Evolutionary conservation across 305 asterid genomes (phyloP).

Genomic region (Fraxinus floribunda): DNA sequence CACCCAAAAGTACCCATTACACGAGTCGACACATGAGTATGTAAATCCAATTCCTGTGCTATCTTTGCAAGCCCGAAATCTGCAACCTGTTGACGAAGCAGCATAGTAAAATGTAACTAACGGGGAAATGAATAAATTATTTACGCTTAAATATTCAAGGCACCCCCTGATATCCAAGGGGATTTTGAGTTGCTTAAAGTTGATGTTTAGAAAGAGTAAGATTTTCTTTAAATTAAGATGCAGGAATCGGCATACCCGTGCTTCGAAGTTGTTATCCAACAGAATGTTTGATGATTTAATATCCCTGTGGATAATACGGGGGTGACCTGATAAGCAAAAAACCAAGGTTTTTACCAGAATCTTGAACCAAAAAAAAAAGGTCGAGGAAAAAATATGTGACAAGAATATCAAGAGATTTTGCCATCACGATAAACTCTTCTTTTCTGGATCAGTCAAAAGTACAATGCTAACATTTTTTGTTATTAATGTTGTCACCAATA

Average conservation of each 20-base stretch:
- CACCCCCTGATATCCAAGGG: background rate
- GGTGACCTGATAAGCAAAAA: conserved; percentile 57
- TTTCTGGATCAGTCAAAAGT: conserved; percentile 10
- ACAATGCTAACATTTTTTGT: background rate
- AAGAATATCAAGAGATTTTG: conserved; percentile 1
- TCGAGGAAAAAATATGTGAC: conserved; percentile 7
- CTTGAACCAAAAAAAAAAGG: background rate
- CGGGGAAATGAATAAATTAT: background rate
- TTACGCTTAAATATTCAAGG: background rate
- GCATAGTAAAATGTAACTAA: background rate
- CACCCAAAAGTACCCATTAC: conserved; percentile 95
- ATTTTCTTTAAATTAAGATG: conserved; percentile 1
- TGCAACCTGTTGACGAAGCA: conserved; percentile 56
- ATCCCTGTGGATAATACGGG: conserved; percentile 87
- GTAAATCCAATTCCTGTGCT: conserved; percentile 63
- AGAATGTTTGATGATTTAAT: conserved; percentile 82
- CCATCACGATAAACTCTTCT: background rate
- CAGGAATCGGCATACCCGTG: conserved; percentile 46
- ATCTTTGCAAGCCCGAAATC: conserved; percentile 94
- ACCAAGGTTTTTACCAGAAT: background rate
- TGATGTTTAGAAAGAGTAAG: background rate
- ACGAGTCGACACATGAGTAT: conserved; percentile 84
- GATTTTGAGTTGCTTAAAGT: background rate
- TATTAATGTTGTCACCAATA: background rate
- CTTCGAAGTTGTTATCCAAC: conserved; percentile 76